Base-by-base conservation (phyloP, 1,284 basidiomycete species). In the Stygiomarasmius scandens region DNA sequence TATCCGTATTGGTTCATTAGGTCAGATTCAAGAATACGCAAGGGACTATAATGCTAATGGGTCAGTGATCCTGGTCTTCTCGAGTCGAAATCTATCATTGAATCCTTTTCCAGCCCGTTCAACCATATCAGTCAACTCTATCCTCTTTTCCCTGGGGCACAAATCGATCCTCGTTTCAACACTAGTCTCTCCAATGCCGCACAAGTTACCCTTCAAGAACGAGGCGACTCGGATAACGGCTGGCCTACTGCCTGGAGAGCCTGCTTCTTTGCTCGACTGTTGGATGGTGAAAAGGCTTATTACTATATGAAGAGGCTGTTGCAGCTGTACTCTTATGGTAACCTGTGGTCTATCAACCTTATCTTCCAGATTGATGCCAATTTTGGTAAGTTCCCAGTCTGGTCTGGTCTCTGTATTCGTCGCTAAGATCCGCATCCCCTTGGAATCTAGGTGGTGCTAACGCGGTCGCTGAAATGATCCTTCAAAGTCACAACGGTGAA, bases 21-120 rank as follows among this genome's bases (percentile, higher is more conserved):
- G 63, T n/a, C 56, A 63, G 45, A 44, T 65, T n/a, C 60, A 63
- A 46, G 63, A 65, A 52, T 65, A 60, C 58, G 54, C 54, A 27
- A 19, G 49, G 48, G 58, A 59, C 45, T 59, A 59, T 32, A 29
- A 55, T 25, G 47, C 58, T 3, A 53, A 53, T 27, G 58, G 54
- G 58, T 59, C n/a, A 25, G 58, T 49, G 14, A 36, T 19, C 12
- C 47, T 16, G 10, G 0, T 36, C n/a, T 25, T 20, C 22, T 48
- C 22, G 3, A 19, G 23, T 23, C 19, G 24, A 25, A 23, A 41
- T 8, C n/a, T n/a, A n/a, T n/a, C n/a, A 55, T 22, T 34, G n/a
- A 14, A 5, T 41, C n/a, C n/a, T 25, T 38, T 14, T n/a, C n/a
- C 32, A 62, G 63, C 45, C 52, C 6, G 23, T 64, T 64, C 36